phyloP scores from a whole-genome alignment of 2,329 filamentous ascomycete species.

The Xylariomycetidae sp. region DNA sequence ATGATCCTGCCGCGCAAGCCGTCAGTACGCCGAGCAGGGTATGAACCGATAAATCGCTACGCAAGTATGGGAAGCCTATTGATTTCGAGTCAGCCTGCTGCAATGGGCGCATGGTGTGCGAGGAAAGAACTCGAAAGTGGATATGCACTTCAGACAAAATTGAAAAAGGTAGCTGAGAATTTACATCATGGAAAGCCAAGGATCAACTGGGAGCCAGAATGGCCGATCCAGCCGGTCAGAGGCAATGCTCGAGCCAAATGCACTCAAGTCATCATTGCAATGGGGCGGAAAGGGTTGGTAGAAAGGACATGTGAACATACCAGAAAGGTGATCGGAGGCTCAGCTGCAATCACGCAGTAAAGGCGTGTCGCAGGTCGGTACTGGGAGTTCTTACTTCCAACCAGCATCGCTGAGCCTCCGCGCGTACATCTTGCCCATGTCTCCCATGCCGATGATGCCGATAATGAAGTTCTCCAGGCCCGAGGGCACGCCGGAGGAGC shows the following conservation, averaged over 20 bases:
- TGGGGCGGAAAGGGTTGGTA: conserved; percentile 13
- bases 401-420: conserved; percentile 80
- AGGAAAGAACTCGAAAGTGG: conserved; percentile 9
- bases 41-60: neutral
- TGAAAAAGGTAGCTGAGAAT: conserved; percentile 92
- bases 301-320: conserved; percentile 28
- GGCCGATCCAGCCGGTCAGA: conserved; percentile 55
- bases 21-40: conserved; percentile 14
- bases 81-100: conserved; percentile 16
- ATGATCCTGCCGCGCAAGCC: conserved; percentile 59
- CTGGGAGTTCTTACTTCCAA: conserved; percentile 71
- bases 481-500: conserved; percentile 31
- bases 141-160: conserved; percentile 73
- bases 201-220: conserved; percentile 64
- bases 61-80: conserved; percentile 4
- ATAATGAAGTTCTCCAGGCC: conserved; percentile 67
- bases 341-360: conserved; percentile 2
- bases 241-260: conserved; percentile 99
- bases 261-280: conserved; percentile 98
- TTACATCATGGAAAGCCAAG: conserved; percentile 93
- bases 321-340: conserved; percentile 22
- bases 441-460: conserved; percentile 97
- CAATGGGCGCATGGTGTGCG: conserved; percentile 5
- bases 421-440: conserved; percentile 99
- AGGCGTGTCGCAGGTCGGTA: neutral